A percentile compares a stretch with the other conserved stretches of the same genome.
These are phyloP conservation scores for Aureobasidium melanogenum DNA, from an alignment of 2,329 filamentous ascomycete species.

Conservation along the genomic window DNA sequence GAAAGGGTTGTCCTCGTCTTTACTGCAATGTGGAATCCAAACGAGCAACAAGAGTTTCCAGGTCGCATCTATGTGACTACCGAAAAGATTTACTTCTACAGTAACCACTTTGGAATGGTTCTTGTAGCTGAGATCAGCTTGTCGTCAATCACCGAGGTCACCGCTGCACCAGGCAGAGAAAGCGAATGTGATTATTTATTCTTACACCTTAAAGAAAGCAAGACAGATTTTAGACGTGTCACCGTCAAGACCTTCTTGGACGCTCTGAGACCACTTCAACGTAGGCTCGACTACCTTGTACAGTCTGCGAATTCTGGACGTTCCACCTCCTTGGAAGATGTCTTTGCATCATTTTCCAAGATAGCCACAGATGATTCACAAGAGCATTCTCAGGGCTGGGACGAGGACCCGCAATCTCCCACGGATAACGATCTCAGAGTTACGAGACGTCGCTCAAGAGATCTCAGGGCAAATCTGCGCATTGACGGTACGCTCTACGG, in stretches of 20 bases:
- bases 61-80: conserved; percentile 83
- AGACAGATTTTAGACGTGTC: conserved; percentile 59
- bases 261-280: conserved; percentile 70
- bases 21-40: conserved; percentile 77
- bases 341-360: conserved; percentile 63
- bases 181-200: conserved; percentile 84
- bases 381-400: conserved; percentile 79
- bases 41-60: conserved; percentile 67
- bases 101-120: conserved; percentile 84
- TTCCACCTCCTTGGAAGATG: conserved; percentile 57
- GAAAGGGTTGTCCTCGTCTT: conserved; percentile 89
- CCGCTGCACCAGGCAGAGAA: conserved; percentile 67
- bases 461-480: conserved; percentile 49
- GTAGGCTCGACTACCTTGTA: conserved; percentile 75
- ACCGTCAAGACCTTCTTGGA: conserved; percentile 92
- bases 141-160: conserved; percentile 75
- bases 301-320: conserved; percentile 68
- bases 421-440: conserved; percentile 28
- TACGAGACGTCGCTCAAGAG: conserved; percentile 32
- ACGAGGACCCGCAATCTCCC: conserved; percentile 50
- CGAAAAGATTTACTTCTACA: conserved; percentile 90
- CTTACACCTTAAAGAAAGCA: conserved; percentile 60
- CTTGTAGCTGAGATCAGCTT: conserved; percentile 71
- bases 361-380: conserved; percentile 56
- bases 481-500: conserved; percentile 54